Base-by-base conservation (phyloP, 192 early-diverging fungal species). In the Gigaspora rosea region DNA sequence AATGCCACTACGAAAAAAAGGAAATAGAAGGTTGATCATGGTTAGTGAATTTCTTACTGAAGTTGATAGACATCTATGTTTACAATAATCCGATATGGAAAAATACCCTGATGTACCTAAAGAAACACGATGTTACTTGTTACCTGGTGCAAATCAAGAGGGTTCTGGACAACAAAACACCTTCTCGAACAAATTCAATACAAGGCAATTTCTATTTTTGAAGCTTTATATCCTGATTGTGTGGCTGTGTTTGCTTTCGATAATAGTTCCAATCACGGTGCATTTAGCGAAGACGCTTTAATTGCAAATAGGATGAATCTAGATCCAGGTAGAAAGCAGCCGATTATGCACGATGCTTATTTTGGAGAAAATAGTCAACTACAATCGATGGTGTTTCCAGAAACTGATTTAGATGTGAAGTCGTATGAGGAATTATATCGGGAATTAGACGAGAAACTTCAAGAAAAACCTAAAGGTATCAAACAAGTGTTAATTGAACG, bases 191-290 rank as follows among this genome's bases (percentile, higher is more conserved):
- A 77, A 64, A 51, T 77, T 20, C 48, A 77, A 68, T 8, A 20
- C 13, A 77, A 67, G 49, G 75, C 46, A 22, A 67, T 77, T 18
- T 41, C 35, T 18, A 76, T 76, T 9, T 76, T 76, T 46, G 35
- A 76, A 10, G 46, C 41, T 6, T 41, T 41, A 2, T 64, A 64
- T 76, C 46, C 59, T 4, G 46, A 61, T 22, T 76, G 64, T 76
- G 35, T 76, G 5, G 59, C 33, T 50, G 10, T 76, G 5, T 76
- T 76, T 65, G 2, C 59, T 13, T 76, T 76, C 49, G 1, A 76
- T 13, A 76, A 76, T 36, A 76, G 74, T 65, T 76, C 74, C 0
- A 76, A 74, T 49, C 20, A 76, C 35, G 59, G 2, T 22, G 32
- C 13, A 56, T 74, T 74, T 74, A 22, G 12, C 15, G 5, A 35